Evolutionary conservation across 306 rosid genomes (phyloP).

Genomic region (Begonia peltatifolia): DNA sequence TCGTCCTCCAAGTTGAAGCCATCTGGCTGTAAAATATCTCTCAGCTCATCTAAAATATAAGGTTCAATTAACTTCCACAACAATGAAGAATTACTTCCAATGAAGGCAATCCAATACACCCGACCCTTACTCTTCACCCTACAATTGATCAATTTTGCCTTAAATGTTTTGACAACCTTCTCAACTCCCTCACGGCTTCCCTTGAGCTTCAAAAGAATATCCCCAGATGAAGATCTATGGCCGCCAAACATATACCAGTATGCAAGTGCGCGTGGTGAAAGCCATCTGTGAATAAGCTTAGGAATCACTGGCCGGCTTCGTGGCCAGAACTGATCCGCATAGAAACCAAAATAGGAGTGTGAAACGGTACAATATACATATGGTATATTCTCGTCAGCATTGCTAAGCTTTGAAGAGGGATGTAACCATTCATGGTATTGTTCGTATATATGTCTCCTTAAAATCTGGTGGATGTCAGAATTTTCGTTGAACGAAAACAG

Average conservation of each 20-base stretch:
- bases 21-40: slow-evolving; percentile 23
- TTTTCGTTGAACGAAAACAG: slow-evolving; percentile 48
- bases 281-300: slow-evolving; percentile 77
- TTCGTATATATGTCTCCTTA: slow-evolving; percentile 51
- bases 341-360: slow-evolving; percentile 64
- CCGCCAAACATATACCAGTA: slow-evolving; percentile 97
- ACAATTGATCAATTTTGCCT: slow-evolving; percentile 57
- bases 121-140: slow-evolving; percentile 72
- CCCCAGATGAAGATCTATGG: slow-evolving; percentile 46
- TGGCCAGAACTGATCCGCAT: slow-evolving; percentile 87
- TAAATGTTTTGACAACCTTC: slow-evolving; percentile 48
- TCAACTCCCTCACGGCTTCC: slow-evolving; percentile 67
- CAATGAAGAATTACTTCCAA: slow-evolving; percentile 51
- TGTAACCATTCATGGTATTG: slow-evolving; percentile 82
- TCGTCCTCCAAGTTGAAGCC: slow-evolving; percentile 14
- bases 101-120: slow-evolving; percentile 72
- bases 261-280: slow-evolving; percentile 81
- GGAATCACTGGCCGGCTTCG: slow-evolving; percentile 53
- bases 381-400: slow-evolving; percentile 37
- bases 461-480: slow-evolving; percentile 27
- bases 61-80: slow-evolving; percentile 83
- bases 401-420: slow-evolving; percentile 50
- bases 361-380: slow-evolving; percentile 44
- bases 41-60: slow-evolving; percentile 38
- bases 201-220: slow-evolving; percentile 57